Evolutionary conservation across 2,329 filamentous ascomycete genomes (phyloP), one percentile per base, ranked within the genome.

Genomic region (Hawksworthiomyces lignivorus): DNA sequence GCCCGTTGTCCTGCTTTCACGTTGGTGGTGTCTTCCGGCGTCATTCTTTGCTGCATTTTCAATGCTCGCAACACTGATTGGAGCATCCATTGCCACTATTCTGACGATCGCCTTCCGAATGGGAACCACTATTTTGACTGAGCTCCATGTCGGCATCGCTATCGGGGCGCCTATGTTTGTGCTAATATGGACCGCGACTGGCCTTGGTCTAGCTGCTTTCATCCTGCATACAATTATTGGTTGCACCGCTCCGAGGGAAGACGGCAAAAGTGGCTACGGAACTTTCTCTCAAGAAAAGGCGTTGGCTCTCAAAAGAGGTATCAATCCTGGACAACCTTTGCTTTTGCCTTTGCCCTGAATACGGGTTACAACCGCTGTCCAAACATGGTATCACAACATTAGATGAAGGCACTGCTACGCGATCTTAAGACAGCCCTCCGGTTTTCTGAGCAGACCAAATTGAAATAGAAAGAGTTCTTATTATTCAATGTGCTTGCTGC

Each of bases 111-210:
- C 89, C 47, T 88, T 94, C 67, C 75, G 79, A 50, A 80, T 86
- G 46, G 85, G 86, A 41, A 78, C 94, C 52, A 79, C 78, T 18
- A 73, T 72, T 5, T 79, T 84, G 54, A 72, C 73, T 3, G 78
- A 85, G 44, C 68, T 96, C 39, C 92, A 94, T 60, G 88, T 96
- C 52, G 59, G 65, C 9, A 84, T 82, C 4, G 63, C 72, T 4
- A 67, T 94, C 26, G 88, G 88, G 6, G 63, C 60, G 27, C 72
- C 77, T 50, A 89, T 94, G 84, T 76, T 94, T 54, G 83, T 67
- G 0, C 94, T 94, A 56, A 90, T 94, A 82, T 97, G 90, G 89
- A 74, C 87, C 21, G 85, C 82, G 0, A 73, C 80, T 0, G 76
- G 70, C 0, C 76, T 82, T 46, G 75, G 77, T 2, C 63, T 87